These are phyloP conservation scores for Eucalyptus camaldulensis DNA, from an alignment of 345 rosid species.

Conservation along the genomic window DNA sequence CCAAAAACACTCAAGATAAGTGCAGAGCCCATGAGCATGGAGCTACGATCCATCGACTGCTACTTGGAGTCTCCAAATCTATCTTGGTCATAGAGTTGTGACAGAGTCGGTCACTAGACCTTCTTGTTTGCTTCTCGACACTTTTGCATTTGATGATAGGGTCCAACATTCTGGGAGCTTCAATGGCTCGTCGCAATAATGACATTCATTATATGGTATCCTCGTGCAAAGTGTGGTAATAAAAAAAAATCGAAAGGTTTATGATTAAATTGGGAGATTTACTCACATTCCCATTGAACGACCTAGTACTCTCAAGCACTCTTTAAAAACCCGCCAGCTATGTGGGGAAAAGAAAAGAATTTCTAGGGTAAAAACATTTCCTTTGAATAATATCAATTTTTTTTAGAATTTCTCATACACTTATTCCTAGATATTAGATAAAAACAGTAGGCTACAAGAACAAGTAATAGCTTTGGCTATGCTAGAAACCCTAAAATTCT, in stretches of 20 bases:
- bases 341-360: neutral
- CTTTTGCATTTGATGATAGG: too few relatives aligned
- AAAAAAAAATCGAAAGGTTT: rapidly evolving
- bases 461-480: neutral
- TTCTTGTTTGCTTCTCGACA: too few relatives aligned
- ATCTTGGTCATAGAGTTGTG: neutral
- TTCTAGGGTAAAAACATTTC: neutral
- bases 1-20: neutral
- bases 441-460: neutral
- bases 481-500: too few relatives aligned
- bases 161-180: too few relatives aligned
- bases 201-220: too few relatives aligned
- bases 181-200: too few relatives aligned
- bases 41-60: neutral
- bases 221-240: too few relatives aligned
- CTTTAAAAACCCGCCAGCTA: neutral
- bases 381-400: neutral
- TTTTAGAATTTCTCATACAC: too few relatives aligned
- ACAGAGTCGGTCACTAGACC: neutral
- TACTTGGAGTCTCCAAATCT: neutral
- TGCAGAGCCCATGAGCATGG: neutral
- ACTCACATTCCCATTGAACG: too few relatives aligned
- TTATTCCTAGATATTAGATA: neutral
- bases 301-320: neutral
- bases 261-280: too few relatives aligned